Base-by-base conservation (phyloP, 2,329 filamentous ascomycete genomes). In the Clarireedia hainanense region DNA sequence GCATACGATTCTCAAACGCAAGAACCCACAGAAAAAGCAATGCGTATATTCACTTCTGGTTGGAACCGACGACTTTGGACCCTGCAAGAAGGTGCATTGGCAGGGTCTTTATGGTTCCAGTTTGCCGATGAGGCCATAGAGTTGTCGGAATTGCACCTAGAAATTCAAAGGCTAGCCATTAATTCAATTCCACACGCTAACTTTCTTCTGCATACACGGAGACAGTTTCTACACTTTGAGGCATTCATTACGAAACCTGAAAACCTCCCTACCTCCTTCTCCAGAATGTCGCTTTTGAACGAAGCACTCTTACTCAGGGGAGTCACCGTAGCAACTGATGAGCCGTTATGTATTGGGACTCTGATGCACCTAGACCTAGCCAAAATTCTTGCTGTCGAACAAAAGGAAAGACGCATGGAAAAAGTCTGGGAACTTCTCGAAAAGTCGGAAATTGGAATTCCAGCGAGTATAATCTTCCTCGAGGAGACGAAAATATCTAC, bases 1-100 rank as follows among this genome's bases (percentile, higher is more conserved):
- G 37, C 57, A 6, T 64, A 64, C 40, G 23, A 37, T 10, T 36
- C 45, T 3, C 17, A 47, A 43, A 5, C 15, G 12, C 26, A 39
- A 27, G 12, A 52, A 60, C 12, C 54, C 50, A 6, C 61, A 4
- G 70, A 72, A 46, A 49, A 72, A 26, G 6, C 26, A 6, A 15
- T 50, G 34, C 48, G 48, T 0, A 63, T 71, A 3, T 64, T 71
- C 34, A 67, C 63, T 12, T 72, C 70, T 4, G 61, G 66, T 20
- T 74, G 73, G 72, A 71, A 72, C 61, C 64, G 70, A 46, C 62
- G 72, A 5, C 61, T 73, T 1, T 74, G 72, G 73, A 74, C 72
- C 0, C 63, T 74, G 14, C 72, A 74, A 66, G 72, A 73, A 63
- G 72, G 68, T 17, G 65, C 65, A 3, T 61, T 72, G 1, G 63